Conservation (phyloP, 2,329 filamentous ascomycete species). For the Aspergillus puulaauensis region DNA sequence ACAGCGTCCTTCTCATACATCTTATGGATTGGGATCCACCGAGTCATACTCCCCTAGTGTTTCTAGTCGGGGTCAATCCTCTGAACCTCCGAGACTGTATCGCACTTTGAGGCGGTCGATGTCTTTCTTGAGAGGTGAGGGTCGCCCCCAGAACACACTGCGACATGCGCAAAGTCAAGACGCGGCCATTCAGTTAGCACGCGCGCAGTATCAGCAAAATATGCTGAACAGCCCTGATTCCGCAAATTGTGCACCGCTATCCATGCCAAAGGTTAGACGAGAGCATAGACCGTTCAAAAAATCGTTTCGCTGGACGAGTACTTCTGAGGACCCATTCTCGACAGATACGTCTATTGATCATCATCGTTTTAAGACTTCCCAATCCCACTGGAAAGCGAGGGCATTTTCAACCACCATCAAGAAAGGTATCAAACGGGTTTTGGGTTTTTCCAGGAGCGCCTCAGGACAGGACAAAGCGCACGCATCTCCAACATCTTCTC, state of each 20-base stretch:
- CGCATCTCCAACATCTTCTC: conserved; percentile 21
- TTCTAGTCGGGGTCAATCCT: background rate
- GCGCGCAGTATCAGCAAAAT: conserved; percentile 38
- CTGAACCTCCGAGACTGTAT: conserved; percentile 14
- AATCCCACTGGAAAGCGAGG: conserved; percentile 30
- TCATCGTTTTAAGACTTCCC: background rate
- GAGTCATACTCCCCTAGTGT: conserved; percentile 9
- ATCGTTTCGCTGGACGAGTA: conserved; percentile 33
- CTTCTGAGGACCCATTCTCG: conserved; percentile 14
- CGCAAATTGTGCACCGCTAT: conserved; percentile 25
- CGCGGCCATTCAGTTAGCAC: conserved; percentile 42
- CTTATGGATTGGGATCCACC: conserved; percentile 16
- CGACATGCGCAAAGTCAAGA: conserved; percentile 34
- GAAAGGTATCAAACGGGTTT: conserved; percentile 40
- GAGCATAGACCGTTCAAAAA: conserved; percentile 39
- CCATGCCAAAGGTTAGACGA: conserved; percentile 21
- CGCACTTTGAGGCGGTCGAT: conserved; percentile 40
- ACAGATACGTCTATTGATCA: conserved; percentile 10
- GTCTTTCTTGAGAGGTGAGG: conserved; percentile 40
- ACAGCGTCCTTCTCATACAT: conserved; percentile 27
- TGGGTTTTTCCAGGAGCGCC: conserved; percentile 33
- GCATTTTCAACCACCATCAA: conserved; percentile 44
- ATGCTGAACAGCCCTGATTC: conserved; percentile 18
- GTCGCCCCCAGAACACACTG: conserved; percentile 17
- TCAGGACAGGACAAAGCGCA: conserved; percentile 22